Percentiles rank a stretch among this genome's conserved stretches.
Evolutionary conservation across 169 alveolate species (phyloP).

Genomic region (Plasmodium sp.): DNA sequence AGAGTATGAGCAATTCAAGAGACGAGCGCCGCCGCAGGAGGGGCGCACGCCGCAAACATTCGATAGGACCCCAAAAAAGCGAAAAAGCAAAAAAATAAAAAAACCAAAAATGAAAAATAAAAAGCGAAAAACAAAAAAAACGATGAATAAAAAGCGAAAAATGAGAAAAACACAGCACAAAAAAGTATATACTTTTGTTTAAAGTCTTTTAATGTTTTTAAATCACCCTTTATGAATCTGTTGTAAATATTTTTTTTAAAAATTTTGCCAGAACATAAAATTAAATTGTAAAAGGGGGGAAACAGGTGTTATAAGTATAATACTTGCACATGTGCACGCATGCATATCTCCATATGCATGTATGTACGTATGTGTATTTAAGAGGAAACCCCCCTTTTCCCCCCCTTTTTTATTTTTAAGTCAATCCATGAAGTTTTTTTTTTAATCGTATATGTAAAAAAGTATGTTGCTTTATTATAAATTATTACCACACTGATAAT

Average conservation of each 20-base stretch:
- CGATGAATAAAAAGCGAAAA: slow-evolving; percentile 1
- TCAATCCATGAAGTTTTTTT: neutral
- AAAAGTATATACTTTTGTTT: neutral
- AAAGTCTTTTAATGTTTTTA: slow-evolving; percentile 3
- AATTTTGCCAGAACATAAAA: neutral
- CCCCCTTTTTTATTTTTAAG: neutral
- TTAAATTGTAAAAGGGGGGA: neutral
- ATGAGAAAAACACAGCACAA: neutral
- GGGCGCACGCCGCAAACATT: neutral
- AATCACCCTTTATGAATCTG: neutral
- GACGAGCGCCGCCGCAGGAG: neutral
- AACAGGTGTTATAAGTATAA: neutral
- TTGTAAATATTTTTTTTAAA: neutral
- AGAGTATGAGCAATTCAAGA: neutral
- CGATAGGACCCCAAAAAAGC: neutral
- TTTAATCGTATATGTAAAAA: neutral
- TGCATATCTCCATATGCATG: neutral
- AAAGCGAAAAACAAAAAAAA: slow-evolving; percentile 1
- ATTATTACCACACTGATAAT: neutral
- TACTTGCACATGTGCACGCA: neutral
- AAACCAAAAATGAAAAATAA: neutral
- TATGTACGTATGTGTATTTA: neutral
- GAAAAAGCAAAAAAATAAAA: neutral
- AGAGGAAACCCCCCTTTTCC: neutral
- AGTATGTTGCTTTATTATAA: neutral